Evolutionary conservation across 1,139 yeast species (phyloP), one percentile per base, ranked within the genome.

Genomic region (Nakaseomyces kungkrabaensis): DNA sequence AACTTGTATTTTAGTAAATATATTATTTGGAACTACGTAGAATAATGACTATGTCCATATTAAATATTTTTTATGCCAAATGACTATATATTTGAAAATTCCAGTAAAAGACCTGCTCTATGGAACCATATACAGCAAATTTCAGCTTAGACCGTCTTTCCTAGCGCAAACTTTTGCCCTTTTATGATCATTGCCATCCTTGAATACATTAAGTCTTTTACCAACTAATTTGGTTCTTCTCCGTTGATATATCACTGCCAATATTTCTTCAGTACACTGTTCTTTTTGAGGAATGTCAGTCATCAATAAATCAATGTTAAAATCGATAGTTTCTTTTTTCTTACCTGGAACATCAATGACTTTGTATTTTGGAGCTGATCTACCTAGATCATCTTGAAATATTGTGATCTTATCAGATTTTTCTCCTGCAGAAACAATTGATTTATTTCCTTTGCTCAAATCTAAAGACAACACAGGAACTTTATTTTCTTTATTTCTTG

Each of bases 401-500:
- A 79, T 78, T 5, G 71, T 56, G 25, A 73, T 60, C 50, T 68
- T 73, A 50, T 68, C 73, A 38, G 24, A 24, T n/a, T 9, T 7
- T 11, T 33, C 36, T 5, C 6, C 13, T 5, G 10, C 5, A 5
- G n/a, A 33, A 7, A 8, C 36, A 5, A 5, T 3, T 5, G 36
- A 33, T 9, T 1, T 7, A 11, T 5, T 33, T 8, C 6, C n/a
- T n/a, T 25, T 13, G n/a, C 32, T 36, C 13, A 38, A 51, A 47
- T 27, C 70, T 88, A 94, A 83, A 0, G 84, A 77, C n/a, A 69
- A 71, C 0, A 90, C 74, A 3, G 71, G 70, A 37, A 79, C 50
- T 1, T 67, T 68, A 59, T 88, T 88, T 62, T 88, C 96, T 62
- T 86, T 85, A 48, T 72, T 72, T 50, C 86, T 67, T 6, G 71